phyloP scores from a whole-genome alignment of 805 yeast species.

The Yarrowia yakushimensis region DNA sequence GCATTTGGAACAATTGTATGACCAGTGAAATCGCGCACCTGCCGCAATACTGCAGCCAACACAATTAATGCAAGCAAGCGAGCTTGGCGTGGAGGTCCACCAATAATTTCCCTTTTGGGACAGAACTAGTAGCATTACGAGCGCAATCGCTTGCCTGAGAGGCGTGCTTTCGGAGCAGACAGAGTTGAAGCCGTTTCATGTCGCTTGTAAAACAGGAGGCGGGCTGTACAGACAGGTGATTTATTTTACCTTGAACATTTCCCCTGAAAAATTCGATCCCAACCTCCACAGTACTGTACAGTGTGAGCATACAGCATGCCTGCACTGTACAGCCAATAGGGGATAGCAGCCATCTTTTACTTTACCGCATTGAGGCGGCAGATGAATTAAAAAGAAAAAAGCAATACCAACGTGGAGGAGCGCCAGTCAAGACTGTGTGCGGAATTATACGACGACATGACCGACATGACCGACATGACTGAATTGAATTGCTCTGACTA shows the following conservation, averaged over 20 bases:
- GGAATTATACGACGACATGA: neutral
- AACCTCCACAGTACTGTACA: neutral
- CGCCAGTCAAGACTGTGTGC: too few species aligned
- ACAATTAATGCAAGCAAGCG: constrained; percentile 24
- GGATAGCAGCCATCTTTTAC: neutral
- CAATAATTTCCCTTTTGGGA: constrained; percentile 5
- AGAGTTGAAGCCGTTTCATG: neutral
- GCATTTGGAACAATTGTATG: neutral
- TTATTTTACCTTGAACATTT: neutral
- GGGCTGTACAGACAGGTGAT: neutral
- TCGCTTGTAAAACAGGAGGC: neutral
- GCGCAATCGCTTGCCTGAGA: neutral
- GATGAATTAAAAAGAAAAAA: too few species aligned
- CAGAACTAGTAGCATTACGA: neutral
- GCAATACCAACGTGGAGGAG: too few species aligned
- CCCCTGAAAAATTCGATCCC: neutral
- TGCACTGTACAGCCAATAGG: neutral
- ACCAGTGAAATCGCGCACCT: constrained; percentile 14
- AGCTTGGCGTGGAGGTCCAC: constrained; percentile 13
- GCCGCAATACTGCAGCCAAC: neutral
- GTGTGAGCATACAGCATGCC: constrained; percentile 10
- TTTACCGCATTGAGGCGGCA: neutral
- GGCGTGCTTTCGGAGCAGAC: neutral
- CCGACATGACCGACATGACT: too few species aligned
- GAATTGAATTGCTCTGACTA: too few species aligned